A percentile compares a stretch with the other conserved stretches of the same genome.
Evolutionary conservation across 257 asterid genomes (phyloP).

Genomic region (Nemophila menziesii): DNA sequence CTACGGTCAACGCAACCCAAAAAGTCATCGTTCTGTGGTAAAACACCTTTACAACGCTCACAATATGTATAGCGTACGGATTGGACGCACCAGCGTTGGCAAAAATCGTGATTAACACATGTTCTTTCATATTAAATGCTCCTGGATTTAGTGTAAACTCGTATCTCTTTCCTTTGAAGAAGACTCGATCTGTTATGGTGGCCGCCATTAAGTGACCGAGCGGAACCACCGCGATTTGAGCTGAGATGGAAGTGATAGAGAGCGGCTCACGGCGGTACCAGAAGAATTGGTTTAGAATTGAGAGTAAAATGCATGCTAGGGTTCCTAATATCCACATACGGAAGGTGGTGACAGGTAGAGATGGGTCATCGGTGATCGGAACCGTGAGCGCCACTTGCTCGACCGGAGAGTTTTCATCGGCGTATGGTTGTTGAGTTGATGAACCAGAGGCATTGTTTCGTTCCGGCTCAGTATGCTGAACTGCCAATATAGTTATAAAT

Average conservation of each 20-base stretch:
- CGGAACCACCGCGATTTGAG: constrained; percentile 85
- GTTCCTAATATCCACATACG: constrained; percentile 69
- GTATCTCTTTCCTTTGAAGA: constrained; percentile 48
- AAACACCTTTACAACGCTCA: constrained; percentile 72
- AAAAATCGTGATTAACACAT: constrained; percentile 72
- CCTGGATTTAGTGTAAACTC: constrained; percentile 74
- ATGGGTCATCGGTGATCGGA: constrained; percentile 47
- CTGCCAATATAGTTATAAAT: constrained; percentile 10
- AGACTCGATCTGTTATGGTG: constrained; percentile 34
- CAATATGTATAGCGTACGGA: constrained; percentile 75
- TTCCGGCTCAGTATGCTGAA: constrained; percentile 6
- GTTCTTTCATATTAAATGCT: constrained; percentile 70
- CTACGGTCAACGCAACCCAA: constrained; percentile 70
- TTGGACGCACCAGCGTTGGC: constrained; percentile 84
- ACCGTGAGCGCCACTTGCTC: constrained; percentile 86
- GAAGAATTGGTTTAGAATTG: constrained; percentile 89
- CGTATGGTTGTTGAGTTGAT: constrained; percentile 4
- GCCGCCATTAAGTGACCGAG: constrained; percentile 79
- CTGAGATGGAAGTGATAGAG: constrained; percentile 62
- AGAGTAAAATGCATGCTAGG: constrained; percentile 51
- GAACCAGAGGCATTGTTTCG: constrained; percentile 17
- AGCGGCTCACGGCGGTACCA: constrained; percentile 91
- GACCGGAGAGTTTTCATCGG: constrained; percentile 47
- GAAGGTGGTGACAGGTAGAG: constrained; percentile 63
- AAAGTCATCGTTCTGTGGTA: constrained; percentile 52